Evolutionary conservation across 2,329 filamentous ascomycete species (phyloP), one percentile per base, ranked within the genome.

Genomic region (Colletotrichum endophyticum): DNA sequence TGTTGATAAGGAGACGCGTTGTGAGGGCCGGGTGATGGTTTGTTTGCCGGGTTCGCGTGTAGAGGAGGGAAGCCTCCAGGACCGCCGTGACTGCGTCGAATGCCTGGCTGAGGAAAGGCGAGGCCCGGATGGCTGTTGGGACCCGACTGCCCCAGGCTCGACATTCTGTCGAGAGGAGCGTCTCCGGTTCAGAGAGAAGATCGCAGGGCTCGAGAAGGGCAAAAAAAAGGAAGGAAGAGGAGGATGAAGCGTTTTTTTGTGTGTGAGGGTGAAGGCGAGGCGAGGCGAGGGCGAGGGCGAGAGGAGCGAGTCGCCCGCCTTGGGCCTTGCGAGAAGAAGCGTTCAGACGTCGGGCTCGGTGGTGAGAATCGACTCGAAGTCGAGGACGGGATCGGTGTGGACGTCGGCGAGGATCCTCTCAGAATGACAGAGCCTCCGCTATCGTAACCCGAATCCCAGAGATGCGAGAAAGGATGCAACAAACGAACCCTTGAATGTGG

Each of bases 1-100:
- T 87, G 81, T 81, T 91, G 89, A 80, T 92, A 92, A 3, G 90
- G 88, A 75, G 90, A 88, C 76, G 89, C 88, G 80, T 89, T 86
- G 78, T 90, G 89, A 78, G 89, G 87, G 27, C 88, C 88, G 53
- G 90, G 88, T 32, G 90, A 90, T 77, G 89, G 88, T 82, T 92
- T 91, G 81, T 88, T 91, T 78, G 87, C 86, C 79, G 88, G 88
- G 78, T 86, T 88, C 75, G 88, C 85, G 80, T 90, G 89, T 44
- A 87, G 84, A 72, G 87, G 85, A 80, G 86, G 85, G 79, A 87
- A 90, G 78, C 81, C 84, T 73, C 39, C 39, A 49, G 80, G 76
- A 44, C 72, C 76, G 57, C 71, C 75, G 72, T 78, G 77, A 71
- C 82, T 84, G 76, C 90, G 89, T 83, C 90, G 85, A 76, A 91